These are phyloP conservation scores for Pseudodiploospora longispora DNA, from an alignment of 2,329 filamentous ascomycete species.

Conservation along the genomic window DNA sequence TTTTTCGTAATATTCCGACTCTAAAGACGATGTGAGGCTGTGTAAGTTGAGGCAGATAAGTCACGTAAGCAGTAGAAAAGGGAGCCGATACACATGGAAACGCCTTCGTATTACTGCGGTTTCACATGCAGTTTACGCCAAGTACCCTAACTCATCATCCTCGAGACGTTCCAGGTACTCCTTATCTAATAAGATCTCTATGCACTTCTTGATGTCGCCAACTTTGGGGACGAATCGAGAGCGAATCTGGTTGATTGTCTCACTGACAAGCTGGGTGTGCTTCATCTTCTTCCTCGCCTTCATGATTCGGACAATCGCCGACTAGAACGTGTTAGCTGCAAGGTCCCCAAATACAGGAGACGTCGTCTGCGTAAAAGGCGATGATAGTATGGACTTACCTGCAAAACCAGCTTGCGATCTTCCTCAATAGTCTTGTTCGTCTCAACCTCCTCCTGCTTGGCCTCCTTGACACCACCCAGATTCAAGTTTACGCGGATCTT, in stretches of 20 bases:
- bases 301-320: constrained; percentile 98
- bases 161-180: constrained; percentile 96
- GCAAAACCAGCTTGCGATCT: constrained; percentile 89
- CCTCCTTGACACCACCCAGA: constrained; percentile 86
- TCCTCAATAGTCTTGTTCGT: constrained; percentile 99
- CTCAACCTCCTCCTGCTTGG: constrained; percentile 92
- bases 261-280: constrained; percentile 86
- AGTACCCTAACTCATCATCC: constrained; percentile 87
- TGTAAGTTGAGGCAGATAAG: constrained; percentile 1
- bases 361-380: no score
- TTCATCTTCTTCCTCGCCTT: constrained; percentile 99
- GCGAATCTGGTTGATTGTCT: constrained; percentile 93
- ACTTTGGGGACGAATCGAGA: constrained; percentile 89
- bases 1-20: constrained; percentile 4
- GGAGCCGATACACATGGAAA: not conserved
- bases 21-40: constrained; percentile 4
- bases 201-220: constrained; percentile 97
- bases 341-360: no score
- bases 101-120: not conserved
- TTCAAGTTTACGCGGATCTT: constrained; percentile 97
- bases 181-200: constrained; percentile 97
- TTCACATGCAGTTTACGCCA: constrained; percentile 53
- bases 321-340: constrained; percentile 43
- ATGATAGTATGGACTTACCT: constrained; percentile 52
- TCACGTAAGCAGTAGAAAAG: not conserved